Percentiles rank a stretch among this genome's conserved stretches.
Conservation (phyloP, 2,329 filamentous ascomycete genomes). For the Cytospora chrysosperma region DNA sequence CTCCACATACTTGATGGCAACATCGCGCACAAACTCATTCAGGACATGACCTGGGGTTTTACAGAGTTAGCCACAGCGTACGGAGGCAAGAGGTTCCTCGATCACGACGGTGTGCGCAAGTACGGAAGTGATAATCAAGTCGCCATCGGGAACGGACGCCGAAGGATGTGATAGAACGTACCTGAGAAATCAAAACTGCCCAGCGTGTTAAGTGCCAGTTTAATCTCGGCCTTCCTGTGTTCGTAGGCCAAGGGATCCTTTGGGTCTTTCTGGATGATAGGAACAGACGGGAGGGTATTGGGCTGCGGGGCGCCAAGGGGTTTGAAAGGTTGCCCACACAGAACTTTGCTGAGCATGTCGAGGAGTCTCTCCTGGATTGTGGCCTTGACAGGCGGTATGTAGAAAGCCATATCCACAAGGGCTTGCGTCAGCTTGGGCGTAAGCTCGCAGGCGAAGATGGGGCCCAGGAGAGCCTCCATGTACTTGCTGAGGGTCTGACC, state of each 20-base stretch:
- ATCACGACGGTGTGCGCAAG: too few relatives aligned
- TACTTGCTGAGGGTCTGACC: conserved; percentile 97
- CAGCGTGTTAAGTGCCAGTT: conserved; percentile 87
- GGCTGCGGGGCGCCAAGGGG: conserved; percentile 84
- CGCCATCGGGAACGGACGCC: background rate
- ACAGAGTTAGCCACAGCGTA: conserved; percentile 19
- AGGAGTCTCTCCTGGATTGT: conserved; percentile 92
- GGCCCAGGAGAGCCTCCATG: conserved; percentile 91
- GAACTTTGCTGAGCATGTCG: conserved; percentile 90
- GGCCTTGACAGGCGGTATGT: conserved; percentile 90
- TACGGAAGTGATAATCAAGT: background rate
- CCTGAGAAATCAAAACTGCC: conserved; percentile 95
- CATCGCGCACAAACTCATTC: conserved; percentile 97
- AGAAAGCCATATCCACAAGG: conserved; percentile 97
- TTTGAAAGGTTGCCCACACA: conserved; percentile 89
- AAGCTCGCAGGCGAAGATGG: conserved; percentile 94
- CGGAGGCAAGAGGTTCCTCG: background rate
- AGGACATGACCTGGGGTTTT: conserved; percentile 70
- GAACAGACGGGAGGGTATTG: conserved; percentile 77
- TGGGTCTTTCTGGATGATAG: conserved; percentile 82
- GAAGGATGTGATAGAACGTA: conserved; percentile 26
- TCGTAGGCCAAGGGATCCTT: conserved; percentile 83
- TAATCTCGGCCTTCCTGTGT: conserved; percentile 80
- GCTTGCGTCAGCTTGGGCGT: conserved; percentile 93
- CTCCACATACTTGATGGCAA: conserved; percentile 96